phyloP scores from a whole-genome alignment of 306 rosid genomes.

The Senna tora region DNA sequence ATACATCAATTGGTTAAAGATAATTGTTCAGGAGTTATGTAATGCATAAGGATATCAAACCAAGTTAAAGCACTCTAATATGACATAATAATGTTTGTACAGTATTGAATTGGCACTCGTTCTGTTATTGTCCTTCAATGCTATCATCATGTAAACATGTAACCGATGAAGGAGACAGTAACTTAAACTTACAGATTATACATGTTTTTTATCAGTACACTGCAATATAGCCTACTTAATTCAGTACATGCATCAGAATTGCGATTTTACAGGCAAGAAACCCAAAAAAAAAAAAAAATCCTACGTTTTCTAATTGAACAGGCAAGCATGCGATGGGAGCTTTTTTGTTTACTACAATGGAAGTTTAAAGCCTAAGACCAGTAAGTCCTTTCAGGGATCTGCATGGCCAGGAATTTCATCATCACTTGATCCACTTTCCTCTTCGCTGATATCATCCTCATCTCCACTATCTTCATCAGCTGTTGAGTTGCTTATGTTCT shows the following conservation, averaged over 20 bases:
- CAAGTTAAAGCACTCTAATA: too few species aligned
- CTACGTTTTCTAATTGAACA: constrained; percentile 30
- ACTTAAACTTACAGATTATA: background rate
- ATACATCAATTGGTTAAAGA: too few species aligned
- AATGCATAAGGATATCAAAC: too few species aligned
- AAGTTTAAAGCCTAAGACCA: constrained; percentile 25
- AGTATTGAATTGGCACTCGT: background rate
- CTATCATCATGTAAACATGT: background rate
- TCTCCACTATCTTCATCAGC: constrained; percentile 73
- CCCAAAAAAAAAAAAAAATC: constrained; percentile 17
- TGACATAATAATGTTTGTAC: too few species aligned
- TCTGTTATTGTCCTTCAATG: constrained; percentile 1
- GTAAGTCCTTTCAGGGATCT: constrained; percentile 56
- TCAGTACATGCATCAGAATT: constrained; percentile 9
- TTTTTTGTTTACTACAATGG: constrained; percentile 27
- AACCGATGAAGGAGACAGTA: background rate
- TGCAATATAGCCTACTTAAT: constrained; percentile 13
- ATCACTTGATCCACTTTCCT: constrained; percentile 68
- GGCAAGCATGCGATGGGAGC: constrained; percentile 31
- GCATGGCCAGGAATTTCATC: constrained; percentile 85
- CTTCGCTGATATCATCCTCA: constrained; percentile 72
- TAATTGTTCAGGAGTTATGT: too few species aligned
- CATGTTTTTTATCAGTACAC: constrained; percentile 1
- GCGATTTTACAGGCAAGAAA: constrained; percentile 35
- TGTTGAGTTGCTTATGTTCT: constrained; percentile 53